Base-by-base conservation (phyloP, 768 basidiomycete species). In the Boletus tomentosulus region DNA sequence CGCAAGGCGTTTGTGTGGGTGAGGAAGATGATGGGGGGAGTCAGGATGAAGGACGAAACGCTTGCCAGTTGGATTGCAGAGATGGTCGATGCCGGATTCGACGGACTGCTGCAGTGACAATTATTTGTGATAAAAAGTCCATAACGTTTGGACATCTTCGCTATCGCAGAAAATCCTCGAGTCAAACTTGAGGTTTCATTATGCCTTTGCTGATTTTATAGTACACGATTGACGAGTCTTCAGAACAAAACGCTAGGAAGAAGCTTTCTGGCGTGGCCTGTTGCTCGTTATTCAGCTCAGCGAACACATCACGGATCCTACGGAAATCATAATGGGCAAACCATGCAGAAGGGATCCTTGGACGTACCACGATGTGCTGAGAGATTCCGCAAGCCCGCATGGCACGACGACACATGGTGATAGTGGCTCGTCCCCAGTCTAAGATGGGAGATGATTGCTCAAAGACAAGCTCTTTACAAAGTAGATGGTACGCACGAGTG, bases 171-270 rank as follows among this genome's bases (percentile, higher is more conserved):
- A 19, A 19, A 46, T 46, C 50, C 16, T 22, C 42, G 12, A 7
- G 22, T 48, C 60, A 87, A 43, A 87, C 71, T 11, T 79, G 74
- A 25, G 87, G 89, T 61, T 91, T 91, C 56, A 84, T 82, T 31
- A 92, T 86, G 51, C 88, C 89, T 47, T 78, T 76, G 63, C 84
- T 86, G 55, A 92, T 76, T 62, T 87, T 89, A 71, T 92, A 92
- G 68, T 92, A 92, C 48, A 92, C 89, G 44, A 87, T 85, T 9
- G 89, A 90, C 11, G 89, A 84, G 61, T 92, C 89, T 48, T 87
- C 82, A 0, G 85, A 79, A 42, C 83, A 84, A 52, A 91, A 85
- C 12, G 85, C 89, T 30, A 92, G 67, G 61, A 81, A 86, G 45
- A 91, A 68, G 50, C 80, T 74, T 37, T 74, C 66, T 12, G 77